Base-by-base conservation (phyloP, 305 asterid genomes). In the Lippia alba region DNA sequence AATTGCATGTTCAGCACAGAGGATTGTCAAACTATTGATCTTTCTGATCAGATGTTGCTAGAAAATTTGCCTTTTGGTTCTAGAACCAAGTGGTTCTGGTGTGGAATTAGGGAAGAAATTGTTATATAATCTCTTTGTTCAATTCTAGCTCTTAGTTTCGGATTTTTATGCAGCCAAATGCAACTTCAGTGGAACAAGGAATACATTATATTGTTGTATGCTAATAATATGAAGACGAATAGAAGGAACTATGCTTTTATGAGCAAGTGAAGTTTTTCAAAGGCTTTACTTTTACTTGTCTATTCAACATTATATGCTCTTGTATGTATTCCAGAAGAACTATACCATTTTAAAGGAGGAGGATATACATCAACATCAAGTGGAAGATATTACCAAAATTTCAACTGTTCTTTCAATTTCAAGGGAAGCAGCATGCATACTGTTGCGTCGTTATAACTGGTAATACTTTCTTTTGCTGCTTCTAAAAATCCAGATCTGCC, bases 391-490 rank as follows among this genome's bases (percentile, higher is more conserved):
- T 51, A 84, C 83, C 45, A 79, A 71, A 82, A 85, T 90, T 75
- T 82, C 94, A 44, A 76, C 83, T 40, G 96, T 92, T 49, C 96
- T 92, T 69, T 87, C 96, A 53, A 82, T 92, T 76, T 74, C 92
- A 61, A 85, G 89, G 75, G 96, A 80, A 72, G 82, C 87, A 40
- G 96, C 98, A 45, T 90, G 93, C 84, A 79, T 88, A 61, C 80
- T 92, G 39, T 82, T 92, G 84, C 92, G 89, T 50, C 84, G 82
- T 56, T 88, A 83, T 79, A 90, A 88, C 78, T 92, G 98, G 98
- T 92, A 88, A 70, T 45, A 4, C n/a, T 50, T 66, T 32, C 70
- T 18, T 24, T 79, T 58, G 55, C 61, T 46, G n/a, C 56, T 59
- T 69, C 53, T 57, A 7, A 50, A 70, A 55, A 64, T 69, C 45